Base-by-base conservation (phyloP, 179 eudicot genomes). In the Beta lomatogona region DNA sequence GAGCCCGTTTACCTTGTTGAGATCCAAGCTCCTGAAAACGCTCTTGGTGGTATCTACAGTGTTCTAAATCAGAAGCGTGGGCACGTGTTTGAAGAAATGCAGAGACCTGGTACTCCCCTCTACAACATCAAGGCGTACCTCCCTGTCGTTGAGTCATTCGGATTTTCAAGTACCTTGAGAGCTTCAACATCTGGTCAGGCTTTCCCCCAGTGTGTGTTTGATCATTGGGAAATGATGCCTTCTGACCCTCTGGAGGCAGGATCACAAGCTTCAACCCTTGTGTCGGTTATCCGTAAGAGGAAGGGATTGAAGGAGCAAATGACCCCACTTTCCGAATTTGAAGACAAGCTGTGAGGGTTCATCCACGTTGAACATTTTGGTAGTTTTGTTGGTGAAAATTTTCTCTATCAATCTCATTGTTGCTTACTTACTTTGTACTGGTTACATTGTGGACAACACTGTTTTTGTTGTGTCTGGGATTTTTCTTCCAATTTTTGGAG, bases 1-100 rank as follows among this genome's bases (percentile, higher is more conserved):
- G 83, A 81, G 67, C 83, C 83, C 0, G 79, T 81, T 3, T 81
- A 81, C 66, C 83, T 81, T 15, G 83, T 81, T 44, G 83, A 81
- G 48, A 81, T 81, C 48, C 83, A 81, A 75, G 83, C 83, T 75
- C 83, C 83, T n/a, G 83, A 81, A 41, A 45, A 71, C 4, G 83
- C 83, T 66, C 83, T 81, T 16, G 83, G 83, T 36, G 83, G 83
- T 48, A 81, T 81, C 31, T 81, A 81, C 83, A 81, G 83, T 81
- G 75, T 81, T 75, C 79, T 81, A 45, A 81, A 81, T 18, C 83
- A 81, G 74, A 81, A 81, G 54, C 83, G 83, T 81, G 83, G 83
- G 10, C 83, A 81, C 44, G 83, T 81, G 66, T 81, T 81, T 45
- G 83, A 81, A 21, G 83, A 81, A 59, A 74, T 81, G 78, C 83